Percentiles rank a stretch among this genome's conserved stretches.
These are phyloP conservation scores for Diaporthe sp. DNA, from an alignment of 2,329 filamentous ascomycete genomes.

Conservation along the genomic window DNA sequence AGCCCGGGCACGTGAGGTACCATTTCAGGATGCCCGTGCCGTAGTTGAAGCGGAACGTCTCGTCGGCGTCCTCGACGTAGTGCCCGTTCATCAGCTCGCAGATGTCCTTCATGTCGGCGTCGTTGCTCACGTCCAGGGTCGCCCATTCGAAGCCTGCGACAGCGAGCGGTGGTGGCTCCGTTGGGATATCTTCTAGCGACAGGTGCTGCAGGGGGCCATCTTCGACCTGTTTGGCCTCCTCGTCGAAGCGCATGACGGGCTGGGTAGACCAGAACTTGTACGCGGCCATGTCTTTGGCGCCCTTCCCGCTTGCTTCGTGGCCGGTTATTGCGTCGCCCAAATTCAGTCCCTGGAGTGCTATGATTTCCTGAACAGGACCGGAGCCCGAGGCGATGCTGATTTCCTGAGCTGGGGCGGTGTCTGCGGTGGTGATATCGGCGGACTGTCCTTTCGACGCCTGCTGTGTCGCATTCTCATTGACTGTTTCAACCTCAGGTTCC, in stretches of 20 bases:
- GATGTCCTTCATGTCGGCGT: background rate
- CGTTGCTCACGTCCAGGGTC: background rate
- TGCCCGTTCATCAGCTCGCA: background rate
- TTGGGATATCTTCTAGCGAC: background rate
- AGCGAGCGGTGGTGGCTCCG: background rate
- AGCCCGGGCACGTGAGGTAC: background rate
- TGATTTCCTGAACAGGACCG: background rate
- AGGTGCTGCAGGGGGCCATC: background rate
- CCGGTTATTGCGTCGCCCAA: background rate
- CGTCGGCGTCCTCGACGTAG: background rate
- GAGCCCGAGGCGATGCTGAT: no score
- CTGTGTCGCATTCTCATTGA: no score
- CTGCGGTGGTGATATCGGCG: no score
- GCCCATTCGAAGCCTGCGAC: background rate
- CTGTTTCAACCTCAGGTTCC: no score
- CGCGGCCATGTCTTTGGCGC: background rate
- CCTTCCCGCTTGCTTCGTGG: background rate
- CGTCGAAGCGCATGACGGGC: background rate
- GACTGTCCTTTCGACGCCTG: no score
- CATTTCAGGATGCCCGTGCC: background rate
- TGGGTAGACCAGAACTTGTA: slow-evolving; percentile 2
- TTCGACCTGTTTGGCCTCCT: background rate
- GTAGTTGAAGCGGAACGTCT: background rate
- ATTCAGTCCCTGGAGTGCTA: background rate
- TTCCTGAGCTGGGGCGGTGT: no score